phyloP scores from a whole-genome alignment of 106 monocot genomes.

The Allium sativum region DNA sequence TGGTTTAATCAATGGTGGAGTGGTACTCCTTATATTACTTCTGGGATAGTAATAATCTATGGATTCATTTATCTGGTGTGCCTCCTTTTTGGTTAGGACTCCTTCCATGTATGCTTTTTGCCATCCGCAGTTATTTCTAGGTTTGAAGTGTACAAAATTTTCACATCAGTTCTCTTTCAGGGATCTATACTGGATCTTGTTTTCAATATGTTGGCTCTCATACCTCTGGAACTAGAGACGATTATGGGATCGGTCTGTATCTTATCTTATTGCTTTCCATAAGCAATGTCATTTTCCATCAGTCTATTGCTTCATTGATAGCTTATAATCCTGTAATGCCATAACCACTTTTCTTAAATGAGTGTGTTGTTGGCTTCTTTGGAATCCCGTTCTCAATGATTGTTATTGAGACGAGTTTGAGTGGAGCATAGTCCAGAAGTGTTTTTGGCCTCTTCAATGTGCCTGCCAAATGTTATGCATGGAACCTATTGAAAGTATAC shows the following conservation, averaged over 20 bases:
- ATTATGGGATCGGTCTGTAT: conserved; percentile 84
- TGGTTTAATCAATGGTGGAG: conserved; percentile 70
- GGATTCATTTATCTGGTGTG: conserved; percentile 50
- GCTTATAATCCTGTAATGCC: conserved; percentile 60
- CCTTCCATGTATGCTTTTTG: conserved; percentile 56
- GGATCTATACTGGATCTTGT: conserved; percentile 75
- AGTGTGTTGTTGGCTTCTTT: conserved; percentile 91
- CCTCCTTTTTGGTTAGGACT: conserved; percentile 57
- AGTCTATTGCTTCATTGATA: conserved; percentile 52
- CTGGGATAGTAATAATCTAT: conserved; percentile 46
- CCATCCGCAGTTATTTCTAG: conserved; percentile 44
- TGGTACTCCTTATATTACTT: conserved; percentile 57
- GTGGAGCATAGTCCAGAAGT: conserved; percentile 78
- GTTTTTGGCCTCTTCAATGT: conserved; percentile 98
- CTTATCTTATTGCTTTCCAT: conserved; percentile 70
- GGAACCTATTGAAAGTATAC: conserved; percentile 83
- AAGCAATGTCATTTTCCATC: conserved; percentile 72
- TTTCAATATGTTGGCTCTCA: conserved; percentile 94
- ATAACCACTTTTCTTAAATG: conserved; percentile 22
- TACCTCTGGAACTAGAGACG: conserved; percentile 81
- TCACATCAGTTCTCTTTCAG: conserved; percentile 80
- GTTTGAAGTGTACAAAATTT: conserved; percentile 80
- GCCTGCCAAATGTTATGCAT: conserved; percentile 74
- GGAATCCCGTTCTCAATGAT: conserved; percentile 91
- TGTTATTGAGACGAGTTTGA: conserved; percentile 88